These are phyloP conservation scores for Inga leiocalycina DNA, from an alignment of 306 rosid genomes.

Conservation along the genomic window DNA sequence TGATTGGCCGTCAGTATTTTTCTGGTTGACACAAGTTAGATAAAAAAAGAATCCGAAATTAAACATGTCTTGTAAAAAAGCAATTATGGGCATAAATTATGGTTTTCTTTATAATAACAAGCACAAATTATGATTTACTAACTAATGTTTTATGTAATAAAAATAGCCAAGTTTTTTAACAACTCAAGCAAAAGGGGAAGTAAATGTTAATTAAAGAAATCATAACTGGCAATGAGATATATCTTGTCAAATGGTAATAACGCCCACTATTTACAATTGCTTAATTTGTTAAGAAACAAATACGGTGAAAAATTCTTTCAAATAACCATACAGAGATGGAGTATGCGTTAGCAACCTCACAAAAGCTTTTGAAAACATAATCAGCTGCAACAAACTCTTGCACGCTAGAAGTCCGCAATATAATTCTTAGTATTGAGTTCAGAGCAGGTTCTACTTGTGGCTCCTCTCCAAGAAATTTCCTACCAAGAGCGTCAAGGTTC, in stretches of 20 bases:
- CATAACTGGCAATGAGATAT: conserved; percentile 14
- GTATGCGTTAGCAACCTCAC: conserved; percentile 70
- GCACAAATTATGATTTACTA: conserved; percentile 5
- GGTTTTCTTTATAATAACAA: background rate
- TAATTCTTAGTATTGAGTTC: conserved; percentile 80
- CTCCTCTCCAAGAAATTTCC: conserved; percentile 86
- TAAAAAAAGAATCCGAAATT: background rate
- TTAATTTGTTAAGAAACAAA: conserved; percentile 10
- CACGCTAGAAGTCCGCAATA: conserved; percentile 80
- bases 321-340: conserved; percentile 9
- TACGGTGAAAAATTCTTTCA: conserved; percentile 14
- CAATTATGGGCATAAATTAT: background rate
- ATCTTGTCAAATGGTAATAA: conserved; percentile 24
- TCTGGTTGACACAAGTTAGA: conserved; percentile 55
- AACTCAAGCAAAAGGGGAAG: conserved; percentile 1
- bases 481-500: conserved; percentile 72
- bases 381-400: conserved; percentile 92
- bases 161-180: background rate
- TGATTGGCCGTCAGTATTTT: conserved; percentile 78
- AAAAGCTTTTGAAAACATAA: conserved; percentile 80
- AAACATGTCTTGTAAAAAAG: conserved; percentile 3
- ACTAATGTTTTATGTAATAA: background rate
- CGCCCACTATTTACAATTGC: conserved; percentile 6
- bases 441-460: conserved; percentile 81
- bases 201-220: background rate